Evolutionary conservation across 805 yeast genomes (phyloP).

Genomic region (Lachancea sp.): DNA sequence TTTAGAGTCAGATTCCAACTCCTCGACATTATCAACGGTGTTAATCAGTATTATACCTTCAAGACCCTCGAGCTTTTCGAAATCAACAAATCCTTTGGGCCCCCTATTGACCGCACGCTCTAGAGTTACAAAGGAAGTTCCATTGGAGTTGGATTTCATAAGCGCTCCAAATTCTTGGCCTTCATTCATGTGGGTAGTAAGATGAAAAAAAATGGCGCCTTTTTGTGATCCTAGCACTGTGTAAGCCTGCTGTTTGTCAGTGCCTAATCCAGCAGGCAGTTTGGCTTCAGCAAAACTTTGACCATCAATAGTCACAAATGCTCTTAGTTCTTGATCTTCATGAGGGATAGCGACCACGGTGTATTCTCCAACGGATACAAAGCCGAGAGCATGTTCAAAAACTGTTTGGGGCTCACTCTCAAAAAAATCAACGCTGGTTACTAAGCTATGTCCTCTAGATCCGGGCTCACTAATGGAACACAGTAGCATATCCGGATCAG

Average conservation of each 20-base stretch:
- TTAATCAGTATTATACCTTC: conserved; percentile 83
- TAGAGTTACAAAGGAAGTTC: conserved; percentile 73
- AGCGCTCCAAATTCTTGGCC: conserved; percentile 68
- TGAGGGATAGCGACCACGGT: conserved; percentile 62
- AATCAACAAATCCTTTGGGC: conserved; percentile 71
- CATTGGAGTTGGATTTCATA: conserved; percentile 84
- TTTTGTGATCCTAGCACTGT: conserved; percentile 72
- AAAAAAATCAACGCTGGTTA: conserved; percentile 53
- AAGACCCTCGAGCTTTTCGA: conserved; percentile 71
- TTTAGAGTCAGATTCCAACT: conserved; percentile 29
- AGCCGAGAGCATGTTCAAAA: conserved; percentile 61
- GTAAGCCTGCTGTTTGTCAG: conserved; percentile 60
- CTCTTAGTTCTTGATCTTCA: conserved; percentile 49
- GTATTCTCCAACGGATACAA: conserved; percentile 64
- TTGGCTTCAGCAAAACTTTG: conserved; percentile 64
- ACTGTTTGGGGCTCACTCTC: conserved; percentile 33
- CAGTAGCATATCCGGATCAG: conserved; percentile 48
- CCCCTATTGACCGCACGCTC: conserved; percentile 72
- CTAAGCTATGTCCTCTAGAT: conserved; percentile 28
- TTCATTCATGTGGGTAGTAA: conserved; percentile 51
- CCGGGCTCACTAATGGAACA: conserved; percentile 49
- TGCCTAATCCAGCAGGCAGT: conserved; percentile 60
- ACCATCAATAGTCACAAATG: conserved; percentile 78
- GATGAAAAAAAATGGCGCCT: conserved; percentile 72
- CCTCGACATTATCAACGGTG: conserved; percentile 50